phyloP scores from a whole-genome alignment of 1,139 yeast genomes.

The Suhomyces maxii region DNA sequence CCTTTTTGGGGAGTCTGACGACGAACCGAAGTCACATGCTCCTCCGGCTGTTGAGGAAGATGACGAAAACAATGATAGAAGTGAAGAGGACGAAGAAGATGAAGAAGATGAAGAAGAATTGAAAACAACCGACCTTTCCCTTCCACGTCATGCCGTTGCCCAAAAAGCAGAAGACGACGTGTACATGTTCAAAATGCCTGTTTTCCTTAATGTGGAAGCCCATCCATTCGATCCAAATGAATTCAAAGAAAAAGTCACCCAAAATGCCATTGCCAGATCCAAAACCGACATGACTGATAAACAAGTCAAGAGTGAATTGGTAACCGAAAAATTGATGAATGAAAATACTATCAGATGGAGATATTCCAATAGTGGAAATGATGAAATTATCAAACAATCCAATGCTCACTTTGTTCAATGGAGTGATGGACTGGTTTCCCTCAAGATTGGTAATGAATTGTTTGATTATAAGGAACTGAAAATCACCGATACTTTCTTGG shows the following conservation, averaged over 20 bases:
- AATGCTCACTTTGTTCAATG: conserved; percentile 89
- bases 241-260: conserved; percentile 57
- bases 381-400: conserved; percentile 73
- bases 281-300: conserved; percentile 32
- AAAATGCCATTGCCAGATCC: conserved; percentile 47
- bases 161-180: conserved; percentile 44
- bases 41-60: conserved; percentile 14
- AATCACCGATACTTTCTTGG: conserved; percentile 71
- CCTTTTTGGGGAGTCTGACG: conserved; percentile 52
- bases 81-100: conserved; percentile 31
- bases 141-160: conserved; percentile 72
- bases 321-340: conserved; percentile 56
- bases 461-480: conserved; percentile 74
- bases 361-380: conserved; percentile 66
- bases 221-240: conserved; percentile 80
- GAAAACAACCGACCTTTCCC: conserved; percentile 57
- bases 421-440: conserved; percentile 88
- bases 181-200: conserved; percentile 71
- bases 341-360: conserved; percentile 93
- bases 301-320: conserved; percentile 43
- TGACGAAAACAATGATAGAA: conserved; percentile 25
- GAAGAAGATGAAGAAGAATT: conserved; percentile 37
- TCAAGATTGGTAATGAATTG: conserved; percentile 83
- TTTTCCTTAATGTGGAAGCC: conserved; percentile 79
- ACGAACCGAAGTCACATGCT: conserved; percentile 24